Evolutionary conservation across 1,284 basidiomycete species (phyloP).

Genomic region (Ceratobasidium sp.): DNA sequence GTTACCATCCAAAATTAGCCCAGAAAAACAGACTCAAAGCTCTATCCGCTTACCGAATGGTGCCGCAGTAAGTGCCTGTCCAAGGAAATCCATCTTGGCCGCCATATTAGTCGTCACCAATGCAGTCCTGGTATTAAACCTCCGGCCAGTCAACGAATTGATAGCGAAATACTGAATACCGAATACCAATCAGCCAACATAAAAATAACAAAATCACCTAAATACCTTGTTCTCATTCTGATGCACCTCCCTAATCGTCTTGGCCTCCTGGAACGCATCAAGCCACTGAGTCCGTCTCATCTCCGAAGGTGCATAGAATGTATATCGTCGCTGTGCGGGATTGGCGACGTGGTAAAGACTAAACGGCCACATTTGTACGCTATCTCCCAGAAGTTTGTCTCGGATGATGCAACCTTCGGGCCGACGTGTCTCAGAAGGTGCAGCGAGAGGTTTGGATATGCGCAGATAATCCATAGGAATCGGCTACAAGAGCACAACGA

Average conservation of each 20-base stretch:
- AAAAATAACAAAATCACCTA: not conserved
- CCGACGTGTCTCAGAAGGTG: slow-evolving; percentile 57
- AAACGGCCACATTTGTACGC: slow-evolving; percentile 73
- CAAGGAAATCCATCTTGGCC: slow-evolving; percentile 63
- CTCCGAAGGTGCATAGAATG: slow-evolving; percentile 75
- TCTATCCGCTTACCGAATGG: slow-evolving; percentile 69
- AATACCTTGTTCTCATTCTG: slow-evolving; percentile 80
- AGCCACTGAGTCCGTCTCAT: slow-evolving; percentile 72
- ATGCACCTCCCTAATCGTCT: slow-evolving; percentile 70
- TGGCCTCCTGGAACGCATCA: slow-evolving; percentile 70
- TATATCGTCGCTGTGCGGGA: slow-evolving; percentile 72
- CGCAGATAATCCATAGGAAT: slow-evolving; percentile 82
- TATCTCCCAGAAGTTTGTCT: slow-evolving; percentile 43
- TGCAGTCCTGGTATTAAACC: slow-evolving; percentile 67
- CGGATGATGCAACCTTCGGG: slow-evolving; percentile 31
- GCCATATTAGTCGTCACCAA: slow-evolving; percentile 55
- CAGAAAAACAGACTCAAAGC: not conserved
- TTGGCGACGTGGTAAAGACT: slow-evolving; percentile 77
- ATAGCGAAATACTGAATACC: slow-evolving; percentile 73
- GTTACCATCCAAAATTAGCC: slow-evolving; percentile 38
- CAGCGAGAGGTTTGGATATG: slow-evolving; percentile 70
- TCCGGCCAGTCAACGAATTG: slow-evolving; percentile 69
- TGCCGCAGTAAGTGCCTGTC: slow-evolving; percentile 70
- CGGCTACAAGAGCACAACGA: slow-evolving; percentile 64
- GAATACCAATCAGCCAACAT: slow-evolving; percentile 11